Evolutionary conservation across 2,329 filamentous ascomycete genomes (phyloP).

Genomic region (Aspergillus nomiae): DNA sequence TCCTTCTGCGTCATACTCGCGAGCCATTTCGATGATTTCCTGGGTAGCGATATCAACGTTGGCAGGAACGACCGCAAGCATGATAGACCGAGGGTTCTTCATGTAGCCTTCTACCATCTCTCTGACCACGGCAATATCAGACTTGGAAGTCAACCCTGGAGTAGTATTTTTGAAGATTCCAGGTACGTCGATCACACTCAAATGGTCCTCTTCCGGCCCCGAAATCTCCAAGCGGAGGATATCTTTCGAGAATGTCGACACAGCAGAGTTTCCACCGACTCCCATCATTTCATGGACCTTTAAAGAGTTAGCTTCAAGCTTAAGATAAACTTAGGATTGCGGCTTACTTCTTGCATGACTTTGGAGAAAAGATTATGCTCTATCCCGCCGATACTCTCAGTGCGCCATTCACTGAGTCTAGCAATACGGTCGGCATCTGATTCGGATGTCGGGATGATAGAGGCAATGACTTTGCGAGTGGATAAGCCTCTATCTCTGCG

Average conservation of each 20-base stretch:
- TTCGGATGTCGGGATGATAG: conserved; percentile 40
- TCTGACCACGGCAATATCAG: conserved; percentile 41
- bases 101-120: conserved; percentile 45
- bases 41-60: conserved; percentile 51
- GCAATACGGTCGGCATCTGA: conserved; percentile 18
- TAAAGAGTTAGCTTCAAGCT: neutral
- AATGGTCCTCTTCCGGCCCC: conserved; percentile 42
- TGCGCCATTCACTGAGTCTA: conserved; percentile 27
- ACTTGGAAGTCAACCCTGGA: conserved; percentile 36
- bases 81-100: conserved; percentile 41
- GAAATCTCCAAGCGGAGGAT: conserved; percentile 46
- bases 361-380: conserved; percentile 14
- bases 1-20: conserved; percentile 38
- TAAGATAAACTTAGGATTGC: neutral
- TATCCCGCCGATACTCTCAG: neutral
- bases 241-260: conserved; percentile 43
- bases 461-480: conserved; percentile 29
- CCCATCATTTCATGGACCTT: conserved; percentile 30
- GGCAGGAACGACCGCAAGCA: conserved; percentile 47
- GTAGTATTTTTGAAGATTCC: conserved; percentile 47
- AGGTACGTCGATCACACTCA: conserved; percentile 51
- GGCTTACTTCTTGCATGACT: conserved; percentile 30
- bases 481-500: conserved; percentile 28
- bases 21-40: conserved; percentile 47
- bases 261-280: conserved; percentile 20